phyloP scores from a whole-genome alignment of 202 grass and related monocot genomes.

The Carex arenaria region DNA sequence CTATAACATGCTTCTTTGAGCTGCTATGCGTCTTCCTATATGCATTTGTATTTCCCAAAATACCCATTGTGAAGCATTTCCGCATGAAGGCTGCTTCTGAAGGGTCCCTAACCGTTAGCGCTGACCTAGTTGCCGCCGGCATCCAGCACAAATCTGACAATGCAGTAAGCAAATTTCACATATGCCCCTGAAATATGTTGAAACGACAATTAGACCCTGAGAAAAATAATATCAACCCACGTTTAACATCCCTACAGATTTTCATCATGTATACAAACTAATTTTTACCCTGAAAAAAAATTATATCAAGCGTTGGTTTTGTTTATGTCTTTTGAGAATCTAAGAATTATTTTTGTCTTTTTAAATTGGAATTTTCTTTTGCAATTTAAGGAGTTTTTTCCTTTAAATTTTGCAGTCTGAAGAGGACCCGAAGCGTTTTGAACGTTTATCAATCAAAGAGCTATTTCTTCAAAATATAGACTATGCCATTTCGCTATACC shows the following conservation, averaged over 20 bases:
- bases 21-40: constrained; percentile 71
- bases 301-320: not conserved
- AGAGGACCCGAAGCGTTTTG: constrained; percentile 26
- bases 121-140: constrained; percentile 78
- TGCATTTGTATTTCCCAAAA: constrained; percentile 64
- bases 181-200: not conserved
- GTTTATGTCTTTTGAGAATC: not conserved
- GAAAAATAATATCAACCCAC: not conserved
- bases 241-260: not conserved
- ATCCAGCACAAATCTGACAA: constrained; percentile 24
- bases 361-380: constrained; percentile 5
- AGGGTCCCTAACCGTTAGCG: constrained; percentile 79
- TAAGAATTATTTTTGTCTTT: not conserved
- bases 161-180: constrained; percentile 18
- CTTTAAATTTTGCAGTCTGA: constrained; percentile 32
- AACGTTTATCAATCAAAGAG: constrained; percentile 52
- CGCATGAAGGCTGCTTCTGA: constrained; percentile 67
- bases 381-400: not conserved
- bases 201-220: not conserved
- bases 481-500: constrained; percentile 46
- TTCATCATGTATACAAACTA: not conserved
- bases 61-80: constrained; percentile 71
- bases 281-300: too few species aligned
- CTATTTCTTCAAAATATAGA: constrained; percentile 52
- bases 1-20: constrained; percentile 80